Evolutionary conservation across 306 rosid species (phyloP).

Genomic region (Coriaria nepalensis): DNA sequence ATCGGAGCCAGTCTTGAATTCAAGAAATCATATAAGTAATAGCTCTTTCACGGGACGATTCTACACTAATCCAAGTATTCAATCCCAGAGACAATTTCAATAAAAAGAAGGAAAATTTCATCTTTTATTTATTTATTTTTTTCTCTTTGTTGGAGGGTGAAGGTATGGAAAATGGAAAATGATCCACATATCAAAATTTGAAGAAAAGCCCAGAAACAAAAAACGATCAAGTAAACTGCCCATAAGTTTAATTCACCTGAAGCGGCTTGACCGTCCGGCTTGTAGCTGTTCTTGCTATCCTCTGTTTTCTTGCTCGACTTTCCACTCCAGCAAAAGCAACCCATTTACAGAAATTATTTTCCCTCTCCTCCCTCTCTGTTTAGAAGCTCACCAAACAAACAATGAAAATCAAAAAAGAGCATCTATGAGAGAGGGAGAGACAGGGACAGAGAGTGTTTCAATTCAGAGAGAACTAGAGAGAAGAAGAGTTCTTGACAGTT

Average conservation of each 20-base stretch:
- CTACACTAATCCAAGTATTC: too few relatives aligned
- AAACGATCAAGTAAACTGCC: neutral
- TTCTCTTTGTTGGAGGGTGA: too few relatives aligned
- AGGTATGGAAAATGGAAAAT: too few relatives aligned
- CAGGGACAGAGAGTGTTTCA: neutral
- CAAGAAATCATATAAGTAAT: too few relatives aligned
- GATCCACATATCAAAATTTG: neutral
- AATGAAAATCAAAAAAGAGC: slow-evolving; percentile 18
- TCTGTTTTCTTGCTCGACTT: slow-evolving; percentile 30
- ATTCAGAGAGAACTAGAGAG: too few relatives aligned
- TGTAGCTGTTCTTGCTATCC: slow-evolving; percentile 7
- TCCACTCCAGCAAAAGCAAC: slow-evolving; percentile 53
- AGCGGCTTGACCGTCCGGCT: slow-evolving; percentile 22
- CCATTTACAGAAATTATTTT: slow-evolving; percentile 26
- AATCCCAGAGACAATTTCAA: too few relatives aligned
- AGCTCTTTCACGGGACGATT: too few relatives aligned
- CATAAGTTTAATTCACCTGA: slow-evolving; percentile 20
- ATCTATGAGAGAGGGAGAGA: slow-evolving; percentile 7
- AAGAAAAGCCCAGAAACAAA: neutral
- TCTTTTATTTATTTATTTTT: too few relatives aligned
- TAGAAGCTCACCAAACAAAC: slow-evolving; percentile 11
- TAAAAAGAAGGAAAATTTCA: too few relatives aligned
- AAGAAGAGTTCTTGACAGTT: neutral
- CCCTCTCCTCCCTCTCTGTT: slow-evolving; percentile 12
- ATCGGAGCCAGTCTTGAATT: too few relatives aligned